Evolutionary conservation across 2,329 filamentous ascomycete species (phyloP).

Genomic region (Colletotrichum viniferum): DNA sequence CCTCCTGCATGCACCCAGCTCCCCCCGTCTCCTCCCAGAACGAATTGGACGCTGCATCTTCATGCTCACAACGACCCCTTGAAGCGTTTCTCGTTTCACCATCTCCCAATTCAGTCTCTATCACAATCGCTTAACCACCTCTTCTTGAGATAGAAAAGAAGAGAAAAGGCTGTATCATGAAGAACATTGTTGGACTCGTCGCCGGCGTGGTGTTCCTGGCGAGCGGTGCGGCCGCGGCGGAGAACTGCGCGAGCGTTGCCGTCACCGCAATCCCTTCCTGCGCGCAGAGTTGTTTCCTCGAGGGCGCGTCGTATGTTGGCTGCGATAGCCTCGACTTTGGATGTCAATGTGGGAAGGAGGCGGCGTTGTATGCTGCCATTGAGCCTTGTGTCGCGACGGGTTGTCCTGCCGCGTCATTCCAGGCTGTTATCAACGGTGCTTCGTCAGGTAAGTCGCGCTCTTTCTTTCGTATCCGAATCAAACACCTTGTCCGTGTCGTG

Average conservation of each 20-base stretch:
- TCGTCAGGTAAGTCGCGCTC: constrained; percentile 2
- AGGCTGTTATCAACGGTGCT: constrained; percentile 30
- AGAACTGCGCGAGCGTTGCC: constrained; percentile 29
- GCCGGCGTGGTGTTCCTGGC: not conserved
- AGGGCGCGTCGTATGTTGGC: constrained; percentile 29
- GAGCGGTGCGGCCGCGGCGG: not conserved
- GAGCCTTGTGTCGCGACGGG: constrained; percentile 31
- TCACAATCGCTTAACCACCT: not conserved
- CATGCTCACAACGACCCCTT: not conserved
- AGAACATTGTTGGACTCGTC: not conserved
- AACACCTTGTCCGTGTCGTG: too few species aligned
- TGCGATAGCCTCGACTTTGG: constrained; percentile 30
- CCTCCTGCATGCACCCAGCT: constrained; percentile 3
- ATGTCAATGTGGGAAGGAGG: constrained; percentile 30
- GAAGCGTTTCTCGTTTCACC: constrained; percentile 8
- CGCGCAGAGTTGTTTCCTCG: constrained; percentile 30
- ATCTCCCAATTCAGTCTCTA: not conserved
- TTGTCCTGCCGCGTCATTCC: constrained; percentile 26
- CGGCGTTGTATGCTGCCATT: constrained; percentile 26
- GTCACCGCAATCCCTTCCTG: constrained; percentile 30
- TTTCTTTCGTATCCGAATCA: too few species aligned
- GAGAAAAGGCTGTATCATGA: not conserved
- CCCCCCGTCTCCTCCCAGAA: not conserved
- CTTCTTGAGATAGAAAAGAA: not conserved
- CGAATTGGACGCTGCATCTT: constrained; percentile 7